These are phyloP conservation scores for Kitagawia praeruptora DNA, from an alignment of 129 eudicot genomes.

Conservation along the genomic window DNA sequence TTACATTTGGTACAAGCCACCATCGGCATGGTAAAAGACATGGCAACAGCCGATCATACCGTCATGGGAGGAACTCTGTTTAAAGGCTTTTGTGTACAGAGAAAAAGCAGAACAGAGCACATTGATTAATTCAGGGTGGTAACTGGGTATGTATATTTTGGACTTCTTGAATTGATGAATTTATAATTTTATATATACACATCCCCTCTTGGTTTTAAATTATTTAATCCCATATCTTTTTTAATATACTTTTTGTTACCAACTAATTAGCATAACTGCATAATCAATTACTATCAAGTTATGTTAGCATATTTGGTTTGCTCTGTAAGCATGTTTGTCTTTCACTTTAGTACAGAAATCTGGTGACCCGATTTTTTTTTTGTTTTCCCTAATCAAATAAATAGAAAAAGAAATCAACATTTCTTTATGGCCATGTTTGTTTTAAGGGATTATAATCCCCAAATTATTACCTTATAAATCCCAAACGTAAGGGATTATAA, in stretches of 20 bases:
- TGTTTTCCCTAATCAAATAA: background rate
- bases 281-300: background rate
- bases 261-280: background rate
- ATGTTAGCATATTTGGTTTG: background rate
- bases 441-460: no score
- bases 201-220: background rate
- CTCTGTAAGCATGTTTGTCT: background rate
- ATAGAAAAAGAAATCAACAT: no score
- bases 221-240: background rate
- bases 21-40: slow-evolving; percentile 51
- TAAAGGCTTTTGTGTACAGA: slow-evolving; percentile 27
- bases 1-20: slow-evolving; percentile 60
- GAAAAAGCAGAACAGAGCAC: background rate
- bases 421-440: no score
- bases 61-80: slow-evolving; percentile 21
- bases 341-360: background rate
- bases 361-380: background rate
- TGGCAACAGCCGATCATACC: slow-evolving; percentile 24
- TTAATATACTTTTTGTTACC: background rate
- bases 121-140: slow-evolving; percentile 9
- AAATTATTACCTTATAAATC: no score
- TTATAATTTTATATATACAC: background rate
- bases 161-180: background rate
- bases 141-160: slow-evolving; percentile 14
- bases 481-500: no score